Evolutionary conservation across 495 filamentous ascomycete genomes (phyloP).

Genomic region (Xylaria intraflava): DNA sequence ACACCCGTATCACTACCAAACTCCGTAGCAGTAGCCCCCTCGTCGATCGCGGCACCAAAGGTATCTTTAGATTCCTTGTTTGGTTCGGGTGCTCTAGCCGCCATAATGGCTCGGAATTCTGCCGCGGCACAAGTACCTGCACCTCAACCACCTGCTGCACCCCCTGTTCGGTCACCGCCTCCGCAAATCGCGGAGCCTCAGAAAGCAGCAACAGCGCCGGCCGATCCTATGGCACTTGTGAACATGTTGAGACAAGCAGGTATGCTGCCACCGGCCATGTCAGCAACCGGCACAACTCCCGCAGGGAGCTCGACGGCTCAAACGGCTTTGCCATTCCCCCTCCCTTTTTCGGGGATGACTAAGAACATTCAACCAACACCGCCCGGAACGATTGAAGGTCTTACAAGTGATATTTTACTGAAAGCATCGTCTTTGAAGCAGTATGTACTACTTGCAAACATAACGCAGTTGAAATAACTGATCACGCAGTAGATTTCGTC

Average conservation of each 20-base stretch:
- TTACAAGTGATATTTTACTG: slow-evolving; percentile 58
- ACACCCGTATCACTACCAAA: slow-evolving; percentile 26
- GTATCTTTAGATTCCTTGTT: slow-evolving; percentile 47
- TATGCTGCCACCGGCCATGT: slow-evolving; percentile 30
- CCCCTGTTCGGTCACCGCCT: slow-evolving; percentile 32
- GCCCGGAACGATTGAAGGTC: slow-evolving; percentile 23
- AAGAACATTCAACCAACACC: slow-evolving; percentile 2
- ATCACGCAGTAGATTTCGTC: slow-evolving; percentile 56
- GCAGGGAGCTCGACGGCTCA: slow-evolving; percentile 38
- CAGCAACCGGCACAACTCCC: slow-evolving; percentile 23
- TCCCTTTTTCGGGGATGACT: slow-evolving; percentile 19
- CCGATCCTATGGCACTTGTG: slow-evolving; percentile 40
- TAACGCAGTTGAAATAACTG: slow-evolving; percentile 10
- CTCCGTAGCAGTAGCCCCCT: slow-evolving; percentile 29
- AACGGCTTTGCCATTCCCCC: slow-evolving; percentile 26
- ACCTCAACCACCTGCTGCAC: slow-evolving; percentile 26
- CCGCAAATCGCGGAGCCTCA: slow-evolving; percentile 31
- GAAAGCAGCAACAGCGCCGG: slow-evolving; percentile 23
- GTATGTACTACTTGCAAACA: slow-evolving; percentile 42
- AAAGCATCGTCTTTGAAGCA: slow-evolving; percentile 69
- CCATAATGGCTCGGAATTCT: slow-evolving; percentile 41
- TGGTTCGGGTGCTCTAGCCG: slow-evolving; percentile 46
- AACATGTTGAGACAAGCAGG: slow-evolving; percentile 45
- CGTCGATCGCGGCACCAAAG: slow-evolving; percentile 27
- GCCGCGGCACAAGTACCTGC: slow-evolving; percentile 29